Evolutionary conservation across 495 filamentous ascomycete genomes (phyloP), one percentile per base, ranked within the genome.

Genomic region (Hyaloscypha hepaticicola): DNA sequence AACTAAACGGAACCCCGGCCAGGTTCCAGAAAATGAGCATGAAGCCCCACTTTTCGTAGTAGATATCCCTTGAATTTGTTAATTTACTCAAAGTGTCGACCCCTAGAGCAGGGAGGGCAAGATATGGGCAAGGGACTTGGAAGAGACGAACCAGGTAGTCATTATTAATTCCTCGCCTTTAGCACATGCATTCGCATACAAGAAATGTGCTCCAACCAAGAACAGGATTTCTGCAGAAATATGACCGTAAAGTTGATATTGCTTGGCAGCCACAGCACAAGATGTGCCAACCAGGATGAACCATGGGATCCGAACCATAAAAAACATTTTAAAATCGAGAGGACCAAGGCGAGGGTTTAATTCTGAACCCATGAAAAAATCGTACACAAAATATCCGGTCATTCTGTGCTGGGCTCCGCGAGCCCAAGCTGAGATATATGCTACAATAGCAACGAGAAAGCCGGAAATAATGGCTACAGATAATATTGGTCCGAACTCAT

Each of bases 1-100:
- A 99, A 64, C 87, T 93, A 50, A 98, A 80, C 19, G 95, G 95
- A 19, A 99, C 95, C 66, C 95, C 95, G 60, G 93, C 92, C 74
- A 99, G 80, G 78, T 99, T 99, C 95, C 95, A 99, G 85, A 99
- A 99, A 77, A 97, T 97, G 60, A 99, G 84, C 94, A 99, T 97
- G 81, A 98, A 99, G 70, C 95, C 95, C 91, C 93, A 97, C 82
- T 99, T 99, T 82, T 99, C 94, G 74, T 94, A 93, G 82, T 96
- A 97, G 91, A 99, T 97, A 76, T 99, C 94, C 76, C 66, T 45
- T 67, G 11, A 45, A 4, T 16, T 45, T 16, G 38, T 45, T 16
- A 45, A 3, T n/a, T n/a, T n/a, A n/a, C n/a, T n/a, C n/a, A n/a
- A n/a, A n/a, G n/a, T n/a, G n/a, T n/a, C n/a, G n/a, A n/a, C n/a